phyloP scores from a whole-genome alignment of 495 filamentous ascomycete genomes.

The Podospora australis region DNA sequence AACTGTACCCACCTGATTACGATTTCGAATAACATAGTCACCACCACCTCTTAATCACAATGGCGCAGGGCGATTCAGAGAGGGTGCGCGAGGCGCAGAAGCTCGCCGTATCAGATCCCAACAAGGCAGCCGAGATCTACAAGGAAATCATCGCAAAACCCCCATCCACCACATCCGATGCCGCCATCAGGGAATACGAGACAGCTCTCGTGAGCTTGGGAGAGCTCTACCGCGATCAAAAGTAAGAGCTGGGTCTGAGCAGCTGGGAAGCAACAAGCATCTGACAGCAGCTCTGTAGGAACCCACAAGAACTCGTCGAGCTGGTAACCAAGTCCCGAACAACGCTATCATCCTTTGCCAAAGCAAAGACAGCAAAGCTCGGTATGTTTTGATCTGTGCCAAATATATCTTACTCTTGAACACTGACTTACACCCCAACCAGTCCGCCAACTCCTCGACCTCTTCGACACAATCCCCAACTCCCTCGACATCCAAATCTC shows the following conservation, averaged over 20 bases:
- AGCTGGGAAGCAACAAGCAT: conserved; percentile 42
- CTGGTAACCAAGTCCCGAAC: conserved; percentile 86
- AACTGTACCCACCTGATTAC: too few species aligned
- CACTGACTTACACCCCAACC: conserved; percentile 4
- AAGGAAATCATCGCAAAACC: conserved; percentile 81
- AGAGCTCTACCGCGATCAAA: conserved; percentile 85
- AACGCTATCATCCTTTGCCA: conserved; percentile 89
- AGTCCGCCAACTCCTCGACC: conserved; percentile 96
- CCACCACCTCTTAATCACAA: conserved; percentile 25
- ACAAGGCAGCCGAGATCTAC: conserved; percentile 75
- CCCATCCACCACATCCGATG: conserved; percentile 72
- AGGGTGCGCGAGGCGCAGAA: conserved; percentile 68
- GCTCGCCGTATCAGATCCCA: conserved; percentile 67
- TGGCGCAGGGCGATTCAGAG: conserved; percentile 43
- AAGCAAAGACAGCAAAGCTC: conserved; percentile 97
- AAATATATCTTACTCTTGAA: too few species aligned
- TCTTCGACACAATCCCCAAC: conserved; percentile 89
- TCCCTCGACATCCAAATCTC: conserved; percentile 86
- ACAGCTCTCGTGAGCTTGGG: conserved; percentile 75
- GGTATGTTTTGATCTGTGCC: conserved; percentile 55
- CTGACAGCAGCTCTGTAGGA: conserved; percentile 34
- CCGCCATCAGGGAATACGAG: conserved; percentile 83
- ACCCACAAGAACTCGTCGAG: conserved; percentile 80
- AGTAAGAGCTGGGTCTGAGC: conserved; percentile 38
- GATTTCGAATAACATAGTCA: too few species aligned